These are phyloP conservation scores for Populus nigra DNA, from an alignment of 345 rosid species.

Conservation along the genomic window DNA sequence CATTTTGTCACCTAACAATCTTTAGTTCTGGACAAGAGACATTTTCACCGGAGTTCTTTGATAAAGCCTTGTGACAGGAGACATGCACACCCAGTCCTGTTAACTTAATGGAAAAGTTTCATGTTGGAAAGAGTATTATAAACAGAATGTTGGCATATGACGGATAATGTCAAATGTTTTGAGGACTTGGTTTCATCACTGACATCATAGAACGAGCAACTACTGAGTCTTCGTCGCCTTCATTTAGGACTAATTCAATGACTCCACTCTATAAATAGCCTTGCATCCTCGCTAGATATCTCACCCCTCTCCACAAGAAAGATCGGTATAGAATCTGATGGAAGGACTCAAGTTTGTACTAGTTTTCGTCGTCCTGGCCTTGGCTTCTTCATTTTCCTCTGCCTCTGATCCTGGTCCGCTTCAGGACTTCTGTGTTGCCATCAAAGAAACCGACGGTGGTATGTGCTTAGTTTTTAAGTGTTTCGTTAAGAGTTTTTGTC, in stretches of 20 bases:
- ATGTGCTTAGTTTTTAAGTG: no score
- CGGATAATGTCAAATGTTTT: no score
- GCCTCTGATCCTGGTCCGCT: constrained; percentile 14
- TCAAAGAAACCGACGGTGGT: not conserved
- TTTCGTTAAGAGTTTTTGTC: no score
- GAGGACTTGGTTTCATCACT: not conserved
- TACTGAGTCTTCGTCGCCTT: not conserved
- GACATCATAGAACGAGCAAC: not conserved
- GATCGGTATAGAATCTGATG: not conserved
- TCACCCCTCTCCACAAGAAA: not conserved
- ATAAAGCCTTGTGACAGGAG: no score
- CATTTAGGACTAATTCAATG: not conserved
- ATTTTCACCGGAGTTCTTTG: no score
- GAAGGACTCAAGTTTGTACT: not conserved
- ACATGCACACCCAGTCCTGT: no score
- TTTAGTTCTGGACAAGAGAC: no score
- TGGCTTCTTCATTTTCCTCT: not conserved
- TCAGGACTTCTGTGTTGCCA: constrained; percentile 17
- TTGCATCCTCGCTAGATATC: not conserved
- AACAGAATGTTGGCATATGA: no score
- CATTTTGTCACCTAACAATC: no score
- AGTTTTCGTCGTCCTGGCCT: not conserved
- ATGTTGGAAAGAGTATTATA: no score
- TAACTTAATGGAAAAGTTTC: no score
- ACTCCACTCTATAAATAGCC: not conserved